Conservation (phyloP, 768 basidiomycete genomes). For the Calocera cornea region DNA sequence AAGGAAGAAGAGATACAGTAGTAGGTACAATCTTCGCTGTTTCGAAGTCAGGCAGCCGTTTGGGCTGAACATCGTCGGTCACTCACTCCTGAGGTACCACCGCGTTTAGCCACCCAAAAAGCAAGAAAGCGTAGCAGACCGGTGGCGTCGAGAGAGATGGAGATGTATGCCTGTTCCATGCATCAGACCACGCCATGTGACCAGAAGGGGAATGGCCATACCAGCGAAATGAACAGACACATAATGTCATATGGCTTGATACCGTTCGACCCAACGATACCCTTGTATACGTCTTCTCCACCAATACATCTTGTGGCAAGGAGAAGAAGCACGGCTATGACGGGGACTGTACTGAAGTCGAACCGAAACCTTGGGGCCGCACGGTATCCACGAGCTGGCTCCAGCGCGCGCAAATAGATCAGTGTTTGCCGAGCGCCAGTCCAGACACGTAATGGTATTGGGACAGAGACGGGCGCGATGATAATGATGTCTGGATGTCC, state of each 20-base stretch:
- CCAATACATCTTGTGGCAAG: slow-evolving; percentile 28
- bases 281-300: slow-evolving; percentile 43
- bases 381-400: slow-evolving; percentile 3
- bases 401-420: neutral
- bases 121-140: slow-evolving; percentile 78
- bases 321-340: slow-evolving; percentile 30
- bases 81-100: slow-evolving; percentile 31
- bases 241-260: slow-evolving; percentile 87
- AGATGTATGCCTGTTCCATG: slow-evolving; percentile 52
- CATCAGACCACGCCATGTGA: neutral
- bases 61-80: neutral
- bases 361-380: slow-evolving; percentile 16
- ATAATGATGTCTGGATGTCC: slow-evolving; percentile 22
- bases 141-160: slow-evolving; percentile 79
- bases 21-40: slow-evolving; percentile 59
- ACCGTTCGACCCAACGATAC: slow-evolving; percentile 66
- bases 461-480: slow-evolving; percentile 25
- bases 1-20: slow-evolving; percentile 75
- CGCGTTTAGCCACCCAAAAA: slow-evolving; percentile 73
- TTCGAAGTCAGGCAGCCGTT: slow-evolving; percentile 23
- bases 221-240: slow-evolving; percentile 79
- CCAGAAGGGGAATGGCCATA: slow-evolving; percentile 7
- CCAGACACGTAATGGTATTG: slow-evolving; percentile 18
- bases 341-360: slow-evolving; percentile 27
- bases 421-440: neutral